Base-by-base conservation (phyloP, 371 early-diverging fungal genomes). In the Rhizopus delemar region DNA sequence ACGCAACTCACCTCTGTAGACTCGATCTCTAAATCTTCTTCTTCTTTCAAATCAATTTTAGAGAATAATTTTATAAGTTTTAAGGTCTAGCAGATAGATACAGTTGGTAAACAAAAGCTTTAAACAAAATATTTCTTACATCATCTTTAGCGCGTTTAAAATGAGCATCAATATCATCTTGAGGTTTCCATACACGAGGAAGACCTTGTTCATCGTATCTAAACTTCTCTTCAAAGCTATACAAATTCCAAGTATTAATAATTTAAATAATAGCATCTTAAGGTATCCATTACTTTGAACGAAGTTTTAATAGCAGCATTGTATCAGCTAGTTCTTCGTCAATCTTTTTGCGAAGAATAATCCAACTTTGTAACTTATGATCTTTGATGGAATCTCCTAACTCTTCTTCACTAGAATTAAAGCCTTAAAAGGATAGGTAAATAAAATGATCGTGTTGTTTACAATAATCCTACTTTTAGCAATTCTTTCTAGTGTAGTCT, bases 151-250 rank as follows among this genome's bases (percentile, higher is more conserved):
- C 92, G 34, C 66, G 65, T 41, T 82, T 82, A 75, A 93, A 98
- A 53, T 83, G 82, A 16, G 77, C 73, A 65, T 98, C 98, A 51
- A 98, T 96, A 71, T 96, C 94, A 73, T 97, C 97, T 28, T 85
- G 85, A 4, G 95, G 93, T 57, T 86, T 89, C 98, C 98, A 98
- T 13, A 98, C 91, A 33, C 93, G 81, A 8, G 99, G 99, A 31
- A 97, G 70, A 7, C 97, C 97, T 32, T 86, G 75, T 5, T 89
- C 92, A 62, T 97, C 98, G 68, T 97, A 96, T 51, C 95, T 78
- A 82, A 98, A 98, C 61, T 87, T 82, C 58, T 89, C 89, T 73
- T 97, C 96, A 61, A 97, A 93, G 43, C 86, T 75, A 22, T 22
- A 22, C 22, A 22, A 22, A 22, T 22, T 22, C 2, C 22, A 22